Conservation (phyloP, 495 filamentous ascomycete species). For the Thermothielavioides terrestris region DNA sequence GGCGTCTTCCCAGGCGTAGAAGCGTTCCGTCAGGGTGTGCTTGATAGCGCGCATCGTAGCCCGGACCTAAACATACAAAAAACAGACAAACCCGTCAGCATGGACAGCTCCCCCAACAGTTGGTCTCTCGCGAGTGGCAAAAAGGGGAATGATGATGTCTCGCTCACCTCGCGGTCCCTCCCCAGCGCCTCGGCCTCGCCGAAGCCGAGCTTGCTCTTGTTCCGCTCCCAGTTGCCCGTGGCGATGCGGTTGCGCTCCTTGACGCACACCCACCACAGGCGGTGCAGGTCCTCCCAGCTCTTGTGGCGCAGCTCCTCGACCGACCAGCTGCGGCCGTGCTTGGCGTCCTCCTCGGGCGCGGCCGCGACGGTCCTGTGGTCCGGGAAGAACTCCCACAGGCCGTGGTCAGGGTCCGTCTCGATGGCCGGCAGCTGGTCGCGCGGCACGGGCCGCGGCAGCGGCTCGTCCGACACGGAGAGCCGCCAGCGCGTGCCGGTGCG, state of each 20-base stretch:
- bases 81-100: background rate
- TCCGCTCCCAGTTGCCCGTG: conserved; percentile 62
- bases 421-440: conserved; percentile 52
- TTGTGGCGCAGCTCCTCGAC: conserved; percentile 82
- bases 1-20: conserved; percentile 85
- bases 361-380: conserved; percentile 51
- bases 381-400: conserved; percentile 90
- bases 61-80: conserved; percentile 46
- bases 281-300: conserved; percentile 88
- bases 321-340: conserved; percentile 74
- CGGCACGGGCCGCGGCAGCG: conserved; percentile 65
- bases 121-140: background rate
- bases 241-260: conserved; percentile 86
- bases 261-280: conserved; percentile 88
- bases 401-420: conserved; percentile 63
- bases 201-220: conserved; percentile 54
- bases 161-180: conserved; percentile 58
- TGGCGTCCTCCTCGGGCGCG: conserved; percentile 55
- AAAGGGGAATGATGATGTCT: conserved; percentile 10
- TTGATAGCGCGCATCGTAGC: conserved; percentile 71
- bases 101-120: background rate
- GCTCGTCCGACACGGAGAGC: conserved; percentile 58
- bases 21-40: conserved; percentile 76
- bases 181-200: conserved; percentile 54
- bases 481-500: conserved; percentile 65